Percentiles rank a stretch among this genome's conserved stretches.
These are phyloP conservation scores for Leccinum pellstonianum DNA, from an alignment of 768 basidiomycete genomes.

Conservation along the genomic window DNA sequence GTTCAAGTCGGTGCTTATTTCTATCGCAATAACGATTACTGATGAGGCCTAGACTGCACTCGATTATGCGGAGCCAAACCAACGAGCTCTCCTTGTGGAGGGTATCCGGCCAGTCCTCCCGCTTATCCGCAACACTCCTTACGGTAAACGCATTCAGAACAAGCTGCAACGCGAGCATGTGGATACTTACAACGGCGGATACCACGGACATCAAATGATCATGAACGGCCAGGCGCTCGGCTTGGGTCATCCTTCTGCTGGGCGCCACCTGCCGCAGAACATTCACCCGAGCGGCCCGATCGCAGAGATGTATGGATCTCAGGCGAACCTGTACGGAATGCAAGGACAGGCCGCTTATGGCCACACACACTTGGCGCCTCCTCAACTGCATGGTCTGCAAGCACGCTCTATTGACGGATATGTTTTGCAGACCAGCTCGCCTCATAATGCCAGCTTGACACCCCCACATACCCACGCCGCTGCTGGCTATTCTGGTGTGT, in stretches of 20 bases:
- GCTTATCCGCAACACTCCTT: conserved; percentile 97
- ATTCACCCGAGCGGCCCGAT: conserved; percentile 54
- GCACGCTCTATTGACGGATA: conserved; percentile 79
- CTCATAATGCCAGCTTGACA: conserved; percentile 61
- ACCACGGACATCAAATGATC: conserved; percentile 60
- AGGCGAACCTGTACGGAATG: conserved; percentile 61
- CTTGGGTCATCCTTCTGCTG: conserved; percentile 39
- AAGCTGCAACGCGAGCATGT: conserved; percentile 94
- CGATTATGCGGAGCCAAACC: conserved; percentile 94
- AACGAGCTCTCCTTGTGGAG: conserved; percentile 90
- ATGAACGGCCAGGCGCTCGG: conserved; percentile 58
- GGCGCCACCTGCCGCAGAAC: conserved; percentile 57
- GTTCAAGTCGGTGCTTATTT: conserved; percentile 60
- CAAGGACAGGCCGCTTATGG: conserved; percentile 56
- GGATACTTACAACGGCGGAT: conserved; percentile 58
- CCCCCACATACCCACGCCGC: conserved; percentile 54
- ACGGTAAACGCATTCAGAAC: conserved; percentile 98
- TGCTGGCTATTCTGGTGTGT: conserved; percentile 57
- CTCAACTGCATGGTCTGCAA: conserved; percentile 60
- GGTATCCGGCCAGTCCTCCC: conserved; percentile 98
- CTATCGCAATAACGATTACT: conserved; percentile 8
- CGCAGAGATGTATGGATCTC: conserved; percentile 63
- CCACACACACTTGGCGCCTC: conserved; percentile 50
- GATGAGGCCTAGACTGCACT: conserved; percentile 73
- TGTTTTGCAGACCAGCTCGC: conserved; percentile 71